These are phyloP conservation scores for Chrysoporthe austroafricana DNA, from an alignment of 2,329 filamentous ascomycete species.

Conservation along the genomic window DNA sequence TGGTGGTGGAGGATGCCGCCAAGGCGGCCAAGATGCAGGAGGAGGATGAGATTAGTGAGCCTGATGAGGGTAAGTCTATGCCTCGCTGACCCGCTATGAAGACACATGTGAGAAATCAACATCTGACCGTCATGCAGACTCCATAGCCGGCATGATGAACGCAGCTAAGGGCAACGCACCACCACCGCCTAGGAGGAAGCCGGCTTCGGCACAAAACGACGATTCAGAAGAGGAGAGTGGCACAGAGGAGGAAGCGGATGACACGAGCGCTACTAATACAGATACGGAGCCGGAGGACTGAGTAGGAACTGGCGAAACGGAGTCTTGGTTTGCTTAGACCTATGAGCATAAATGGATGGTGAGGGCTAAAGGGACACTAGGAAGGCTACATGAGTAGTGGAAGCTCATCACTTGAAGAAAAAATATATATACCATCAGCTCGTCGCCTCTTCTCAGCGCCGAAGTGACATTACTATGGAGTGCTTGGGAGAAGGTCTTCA, in stretches of 20 bases:
- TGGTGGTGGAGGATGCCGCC: slow-evolving; percentile 85
- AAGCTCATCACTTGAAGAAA: neutral
- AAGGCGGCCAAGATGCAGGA: slow-evolving; percentile 80
- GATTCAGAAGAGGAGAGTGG: slow-evolving; percentile 82
- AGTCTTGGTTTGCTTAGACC: neutral
- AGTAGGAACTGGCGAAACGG: slow-evolving; percentile 28
- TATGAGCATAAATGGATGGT: neutral
- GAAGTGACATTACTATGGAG: too few species aligned
- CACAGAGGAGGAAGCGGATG: slow-evolving; percentile 72
- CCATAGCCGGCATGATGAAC: slow-evolving; percentile 88
- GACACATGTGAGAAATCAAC: slow-evolving; percentile 5
- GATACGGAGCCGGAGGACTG: slow-evolving; percentile 67
- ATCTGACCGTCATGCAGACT: slow-evolving; percentile 61
- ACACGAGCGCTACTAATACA: slow-evolving; percentile 71
- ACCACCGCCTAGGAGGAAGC: slow-evolving; percentile 57
- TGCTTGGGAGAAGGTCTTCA: too few species aligned
- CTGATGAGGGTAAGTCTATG: slow-evolving; percentile 82
- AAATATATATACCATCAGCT: neutral
- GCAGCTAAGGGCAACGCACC: slow-evolving; percentile 75
- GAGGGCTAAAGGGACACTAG: neutral
- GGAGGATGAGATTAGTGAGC: slow-evolving; percentile 96
- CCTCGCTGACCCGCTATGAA: neutral
- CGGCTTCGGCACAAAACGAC: slow-evolving; percentile 47
- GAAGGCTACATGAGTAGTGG: neutral
- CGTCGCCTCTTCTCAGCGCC: too few species aligned